Percentiles rank a stretch among this genome's conserved stretches.
Conservation (phyloP, 257 asterid species). For the Mentha longifolia region DNA sequence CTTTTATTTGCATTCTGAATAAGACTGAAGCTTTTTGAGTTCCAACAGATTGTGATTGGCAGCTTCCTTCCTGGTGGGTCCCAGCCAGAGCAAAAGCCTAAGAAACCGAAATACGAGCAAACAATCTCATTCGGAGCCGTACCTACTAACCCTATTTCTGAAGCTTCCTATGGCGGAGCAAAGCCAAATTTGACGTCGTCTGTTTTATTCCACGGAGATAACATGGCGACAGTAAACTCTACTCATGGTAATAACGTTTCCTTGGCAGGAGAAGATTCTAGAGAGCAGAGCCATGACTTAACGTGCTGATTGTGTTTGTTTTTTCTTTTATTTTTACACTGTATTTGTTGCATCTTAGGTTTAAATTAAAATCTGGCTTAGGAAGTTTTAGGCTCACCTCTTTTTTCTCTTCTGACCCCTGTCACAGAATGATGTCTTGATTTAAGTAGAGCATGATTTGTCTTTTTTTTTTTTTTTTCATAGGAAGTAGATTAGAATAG, state of each 20-base stretch:
- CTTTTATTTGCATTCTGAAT: neutral
- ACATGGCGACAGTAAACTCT: slow-evolving; percentile 45
- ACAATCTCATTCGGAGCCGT: slow-evolving; percentile 48
- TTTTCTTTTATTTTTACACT: neutral
- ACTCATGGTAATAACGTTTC: slow-evolving; percentile 45
- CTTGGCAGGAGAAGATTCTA: slow-evolving; percentile 53
- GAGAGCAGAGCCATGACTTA: slow-evolving; percentile 61
- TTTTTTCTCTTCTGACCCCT: slow-evolving; percentile 35
- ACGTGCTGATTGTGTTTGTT: slow-evolving; percentile 50
- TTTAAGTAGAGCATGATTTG: slow-evolving; percentile 36
- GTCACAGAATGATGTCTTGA: slow-evolving; percentile 37
- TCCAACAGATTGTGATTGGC: slow-evolving; percentile 76
- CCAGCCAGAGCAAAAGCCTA: slow-evolving; percentile 55
- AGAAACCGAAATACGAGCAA: slow-evolving; percentile 65
- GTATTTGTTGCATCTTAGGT: slow-evolving; percentile 41
- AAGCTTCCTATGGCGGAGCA: slow-evolving; percentile 39
- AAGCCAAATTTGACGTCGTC: slow-evolving; percentile 50
- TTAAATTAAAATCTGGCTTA: slow-evolving; percentile 2
- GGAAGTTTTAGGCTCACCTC: slow-evolving; percentile 47
- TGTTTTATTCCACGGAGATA: slow-evolving; percentile 55
- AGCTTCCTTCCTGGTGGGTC: slow-evolving; percentile 64
- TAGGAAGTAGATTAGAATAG: slow-evolving; percentile 39
- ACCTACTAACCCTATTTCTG: slow-evolving; percentile 53
- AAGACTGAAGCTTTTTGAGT: slow-evolving; percentile 17
- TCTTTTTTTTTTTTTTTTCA: slow-evolving; percentile 20